Evolutionary conservation across 2,329 filamentous ascomycete genomes (phyloP).

Genomic region (Pseudopithomyces maydicus): DNA sequence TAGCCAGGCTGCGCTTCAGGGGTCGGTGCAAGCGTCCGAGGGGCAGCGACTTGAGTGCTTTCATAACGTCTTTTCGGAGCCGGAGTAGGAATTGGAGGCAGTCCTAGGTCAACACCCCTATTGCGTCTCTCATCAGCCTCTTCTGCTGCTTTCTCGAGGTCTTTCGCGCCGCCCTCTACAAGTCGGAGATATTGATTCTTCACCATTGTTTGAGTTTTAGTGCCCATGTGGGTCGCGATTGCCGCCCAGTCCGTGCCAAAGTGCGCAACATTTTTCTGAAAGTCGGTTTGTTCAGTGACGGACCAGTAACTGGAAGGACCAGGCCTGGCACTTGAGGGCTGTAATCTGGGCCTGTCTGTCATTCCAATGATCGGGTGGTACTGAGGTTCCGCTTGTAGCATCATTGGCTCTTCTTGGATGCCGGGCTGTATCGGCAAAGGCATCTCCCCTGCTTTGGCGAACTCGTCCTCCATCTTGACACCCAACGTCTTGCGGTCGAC

Average conservation of each 20-base stretch:
- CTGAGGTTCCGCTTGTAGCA: slow-evolving; percentile 26
- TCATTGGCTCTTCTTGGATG: slow-evolving; percentile 33
- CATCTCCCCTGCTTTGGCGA: slow-evolving; percentile 35
- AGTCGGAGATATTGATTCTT: slow-evolving; percentile 58
- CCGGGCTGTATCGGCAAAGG: slow-evolving; percentile 29
- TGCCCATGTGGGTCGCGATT: slow-evolving; percentile 79
- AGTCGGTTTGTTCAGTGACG: slow-evolving; percentile 79
- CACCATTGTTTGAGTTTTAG: slow-evolving; percentile 84
- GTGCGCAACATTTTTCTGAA: slow-evolving; percentile 71
- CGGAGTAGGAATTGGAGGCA: slow-evolving; percentile 55
- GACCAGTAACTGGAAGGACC: slow-evolving; percentile 86
- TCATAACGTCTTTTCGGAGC: slow-evolving; percentile 55
- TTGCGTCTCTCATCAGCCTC: slow-evolving; percentile 49
- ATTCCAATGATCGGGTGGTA: slow-evolving; percentile 31
- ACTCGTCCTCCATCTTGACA: slow-evolving; percentile 42
- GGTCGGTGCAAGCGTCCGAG: slow-evolving; percentile 52
- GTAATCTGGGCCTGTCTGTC: slow-evolving; percentile 40
- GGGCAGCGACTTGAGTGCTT: slow-evolving; percentile 42
- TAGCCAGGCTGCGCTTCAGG: slow-evolving; percentile 45
- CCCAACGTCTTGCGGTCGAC: slow-evolving; percentile 35
- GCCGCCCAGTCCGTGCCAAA: slow-evolving; percentile 80
- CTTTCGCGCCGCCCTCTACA: slow-evolving; percentile 49
- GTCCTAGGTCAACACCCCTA: slow-evolving; percentile 53
- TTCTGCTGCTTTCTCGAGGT: slow-evolving; percentile 49
- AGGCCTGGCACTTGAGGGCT: slow-evolving; percentile 49